Percentiles rank a stretch among this genome's conserved stretches.
phyloP scores from a whole-genome alignment of 345 rosid genomes.

The Turnera subulata region DNA sequence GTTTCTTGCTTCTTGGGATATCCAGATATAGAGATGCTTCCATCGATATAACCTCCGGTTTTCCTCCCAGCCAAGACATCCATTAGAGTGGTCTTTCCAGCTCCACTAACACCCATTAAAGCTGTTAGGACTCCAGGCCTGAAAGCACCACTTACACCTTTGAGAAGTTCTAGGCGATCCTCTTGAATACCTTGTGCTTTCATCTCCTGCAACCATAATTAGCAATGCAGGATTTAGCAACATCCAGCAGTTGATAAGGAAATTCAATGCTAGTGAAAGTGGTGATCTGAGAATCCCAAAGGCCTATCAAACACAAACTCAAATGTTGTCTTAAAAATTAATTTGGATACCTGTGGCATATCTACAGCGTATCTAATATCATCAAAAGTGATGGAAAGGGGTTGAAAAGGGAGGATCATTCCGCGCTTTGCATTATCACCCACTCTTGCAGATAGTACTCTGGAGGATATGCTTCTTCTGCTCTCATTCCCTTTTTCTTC shows the following conservation, averaged over 20 bases:
- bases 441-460: constrained; percentile 33
- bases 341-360: constrained; percentile 53
- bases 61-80: constrained; percentile 74
- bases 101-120: constrained; percentile 69
- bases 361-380: constrained; percentile 58
- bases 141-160: constrained; percentile 61
- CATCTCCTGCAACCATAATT: constrained; percentile 44
- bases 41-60: constrained; percentile 60
- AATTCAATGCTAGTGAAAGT: no score
- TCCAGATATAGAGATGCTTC: constrained; percentile 52
- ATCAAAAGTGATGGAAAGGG: constrained; percentile 51
- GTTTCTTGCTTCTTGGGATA: constrained; percentile 67
- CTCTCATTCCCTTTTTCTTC: constrained; percentile 33
- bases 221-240: background rate
- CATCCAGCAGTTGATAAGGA: background rate
- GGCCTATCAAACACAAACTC: no score
- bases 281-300: no score
- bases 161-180: constrained; percentile 51
- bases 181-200: constrained; percentile 47
- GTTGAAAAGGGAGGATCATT: constrained; percentile 66
- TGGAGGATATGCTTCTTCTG: constrained; percentile 21
- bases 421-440: constrained; percentile 38
- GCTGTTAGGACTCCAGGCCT: constrained; percentile 70
- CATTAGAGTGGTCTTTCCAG: constrained; percentile 73
- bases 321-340: no score